These are phyloP conservation scores for Paradendryphiella salina DNA, from an alignment of 2,329 filamentous ascomycete genomes.

Conservation along the genomic window DNA sequence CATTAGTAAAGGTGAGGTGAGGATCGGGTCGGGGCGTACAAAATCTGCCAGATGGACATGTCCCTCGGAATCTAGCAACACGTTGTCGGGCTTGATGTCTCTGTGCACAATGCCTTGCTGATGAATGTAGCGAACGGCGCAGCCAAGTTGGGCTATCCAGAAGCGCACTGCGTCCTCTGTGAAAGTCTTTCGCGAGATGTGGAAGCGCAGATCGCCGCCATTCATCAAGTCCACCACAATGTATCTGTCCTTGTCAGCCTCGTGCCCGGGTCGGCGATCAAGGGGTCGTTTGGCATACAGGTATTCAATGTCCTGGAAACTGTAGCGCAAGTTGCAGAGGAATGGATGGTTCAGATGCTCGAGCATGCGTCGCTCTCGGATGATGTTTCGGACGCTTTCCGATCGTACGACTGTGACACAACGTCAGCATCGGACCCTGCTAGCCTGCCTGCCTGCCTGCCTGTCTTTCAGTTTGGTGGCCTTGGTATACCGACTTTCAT, in stretches of 20 bases:
- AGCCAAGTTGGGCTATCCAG: slow-evolving; percentile 94
- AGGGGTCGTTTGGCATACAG: slow-evolving; percentile 64
- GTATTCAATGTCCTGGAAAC: slow-evolving; percentile 99
- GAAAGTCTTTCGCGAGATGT: slow-evolving; percentile 96
- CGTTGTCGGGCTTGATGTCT: slow-evolving; percentile 51
- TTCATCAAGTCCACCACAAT: slow-evolving; percentile 98
- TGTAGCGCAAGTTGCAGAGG: slow-evolving; percentile 97
- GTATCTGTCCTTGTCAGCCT: slow-evolving; percentile 59
- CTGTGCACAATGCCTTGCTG: slow-evolving; percentile 50
- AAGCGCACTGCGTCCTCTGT: slow-evolving; percentile 96
- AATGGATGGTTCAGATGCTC: slow-evolving; percentile 98
- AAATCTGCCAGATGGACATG: slow-evolving; percentile 98
- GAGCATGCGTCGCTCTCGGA: slow-evolving; percentile 95
- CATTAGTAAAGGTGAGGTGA: slow-evolving; percentile 42
- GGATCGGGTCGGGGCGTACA: slow-evolving; percentile 58
- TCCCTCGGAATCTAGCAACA: slow-evolving; percentile 48
- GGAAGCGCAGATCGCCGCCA: slow-evolving; percentile 92
- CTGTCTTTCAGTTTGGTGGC: not conserved
- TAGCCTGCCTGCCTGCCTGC: slow-evolving; percentile 5
- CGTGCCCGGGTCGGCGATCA: not conserved
- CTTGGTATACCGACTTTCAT: slow-evolving; percentile 72
- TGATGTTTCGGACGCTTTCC: slow-evolving; percentile 97
- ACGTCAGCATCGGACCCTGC: slow-evolving; percentile 28
- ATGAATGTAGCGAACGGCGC: slow-evolving; percentile 68
- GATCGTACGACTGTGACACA: slow-evolving; percentile 79